Evolutionary conservation across 768 basidiomycete species (phyloP).

Genomic region (Kwoniella sp.): DNA sequence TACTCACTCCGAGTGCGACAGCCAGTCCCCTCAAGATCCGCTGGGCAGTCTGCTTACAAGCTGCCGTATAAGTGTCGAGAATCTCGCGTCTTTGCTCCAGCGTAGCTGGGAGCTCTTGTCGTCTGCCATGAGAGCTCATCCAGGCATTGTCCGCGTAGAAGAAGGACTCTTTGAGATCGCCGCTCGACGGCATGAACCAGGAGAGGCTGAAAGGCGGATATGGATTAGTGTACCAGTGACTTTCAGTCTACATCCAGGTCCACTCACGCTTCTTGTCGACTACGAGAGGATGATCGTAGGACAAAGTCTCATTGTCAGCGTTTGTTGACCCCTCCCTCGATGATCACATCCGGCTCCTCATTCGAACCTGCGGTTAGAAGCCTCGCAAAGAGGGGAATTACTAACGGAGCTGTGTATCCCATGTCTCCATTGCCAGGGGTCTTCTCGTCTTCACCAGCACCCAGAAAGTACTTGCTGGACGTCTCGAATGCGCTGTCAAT

Average conservation of each 20-base stretch:
- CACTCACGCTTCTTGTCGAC: no score
- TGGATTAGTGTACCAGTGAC: not conserved
- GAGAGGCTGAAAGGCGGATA: slow-evolving; percentile 2
- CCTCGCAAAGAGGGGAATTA: not conserved
- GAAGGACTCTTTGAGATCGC: slow-evolving; percentile 23
- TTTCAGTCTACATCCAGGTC: no score
- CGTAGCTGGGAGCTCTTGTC: slow-evolving; percentile 11
- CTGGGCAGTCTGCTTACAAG: not conserved
- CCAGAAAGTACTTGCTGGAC: slow-evolving; percentile 33
- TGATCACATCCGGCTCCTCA: no score
- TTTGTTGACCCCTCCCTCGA: no score
- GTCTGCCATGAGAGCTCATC: not conserved
- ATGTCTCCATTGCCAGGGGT: slow-evolving; percentile 3
- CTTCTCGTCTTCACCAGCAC: no score
- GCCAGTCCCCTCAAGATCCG: slow-evolving; percentile 15
- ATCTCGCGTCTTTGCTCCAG: not conserved
- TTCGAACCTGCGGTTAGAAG: no score
- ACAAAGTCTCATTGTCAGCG: no score
- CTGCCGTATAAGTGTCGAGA: slow-evolving; percentile 6
- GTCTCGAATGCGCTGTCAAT: slow-evolving; percentile 39
- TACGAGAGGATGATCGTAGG: no score
- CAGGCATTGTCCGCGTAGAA: slow-evolving; percentile 9
- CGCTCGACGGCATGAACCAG: slow-evolving; percentile 2
- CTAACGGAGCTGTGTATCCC: slow-evolving; percentile 19
- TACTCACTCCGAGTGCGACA: slow-evolving; percentile 12